Evolutionary conservation across 306 rosid species (phyloP), one percentile per base, ranked within the genome.

Genomic region (Cotoneaster glaucophyllus): DNA sequence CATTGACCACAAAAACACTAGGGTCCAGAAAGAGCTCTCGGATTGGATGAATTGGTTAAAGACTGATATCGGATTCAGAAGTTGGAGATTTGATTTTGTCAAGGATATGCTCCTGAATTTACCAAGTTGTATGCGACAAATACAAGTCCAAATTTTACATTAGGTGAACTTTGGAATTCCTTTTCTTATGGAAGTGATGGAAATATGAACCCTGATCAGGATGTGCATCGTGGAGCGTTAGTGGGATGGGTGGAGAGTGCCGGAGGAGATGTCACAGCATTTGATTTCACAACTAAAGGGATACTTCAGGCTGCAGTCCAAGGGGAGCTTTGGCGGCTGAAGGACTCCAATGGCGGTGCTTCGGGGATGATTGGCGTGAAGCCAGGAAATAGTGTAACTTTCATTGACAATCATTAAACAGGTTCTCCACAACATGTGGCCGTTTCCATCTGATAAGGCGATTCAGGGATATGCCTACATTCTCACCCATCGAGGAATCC

Each of bases 41-140:
- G 91, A 89, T 17, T 91, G 94, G 94, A 85, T 91, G 97, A 91
- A 88, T 28, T 91, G 93, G 91, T 59, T 91, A 17, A 89, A 87
- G 71, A 67, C 78, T 2, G 91, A 91, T 32, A 39, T 87, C 59
- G 92, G 97, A 5, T 87, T 78, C 39, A 85, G 76, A 8, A 93
- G 94, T 0, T 87, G 94, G 97, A 73, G 93, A 58, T 86, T 91
- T 69, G 93, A 91, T 77, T 84, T 83, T 71, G 98, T 88, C 1
- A 88, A 24, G 54, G 98, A 1, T 93, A 89, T 78, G 85, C 91
- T 18, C 79, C 98, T 3, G 57, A 79, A 19, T 74, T 84, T 8
- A 86, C 86, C 10, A 85, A 87, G 62, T 64, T 85, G 21, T 91
- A 93, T 21, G 76, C 89, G 92, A 78, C 87, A 26, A 68, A 79